Base-by-base conservation (phyloP, 2,329 filamentous ascomycete genomes). In the Fusarium succisae region DNA sequence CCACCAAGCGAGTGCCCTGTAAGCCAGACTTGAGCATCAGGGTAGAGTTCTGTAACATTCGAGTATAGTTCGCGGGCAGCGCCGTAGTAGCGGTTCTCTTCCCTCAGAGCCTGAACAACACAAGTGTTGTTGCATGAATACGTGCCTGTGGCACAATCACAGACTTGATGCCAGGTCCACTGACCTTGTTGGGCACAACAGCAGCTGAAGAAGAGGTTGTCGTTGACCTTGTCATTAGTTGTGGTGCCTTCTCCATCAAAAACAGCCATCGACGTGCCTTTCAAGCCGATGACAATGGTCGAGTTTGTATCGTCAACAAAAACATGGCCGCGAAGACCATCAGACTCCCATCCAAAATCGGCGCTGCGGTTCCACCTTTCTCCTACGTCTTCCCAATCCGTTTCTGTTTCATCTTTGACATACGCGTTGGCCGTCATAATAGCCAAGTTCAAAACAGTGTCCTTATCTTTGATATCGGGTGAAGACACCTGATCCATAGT, bases 171-270 rank as follows among this genome's bases (percentile, higher is more conserved):
- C 92, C 95, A 98, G 22, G 95, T 91, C 84, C 92, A 95, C 73
- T 95, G 94, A 1, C 95, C 95, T 77, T 97, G 95, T 83, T 98
- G 95, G 8, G 91, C 96, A 83, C 96, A 99, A 83, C 96, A 99
- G 84, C 96, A 99, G 80, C 95, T 97, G 84, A 98, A 98, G 83
- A 97, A 98, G 15, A 99, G 87, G 80, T 99, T 99, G 83, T 99
- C 96, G 81, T 98, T 99, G 79, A 95, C 87, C 85, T 99, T 99
- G 84, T 99, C 96, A 76, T 98, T 98, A 32, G 95, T 97, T 1
- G 96, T 98, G 3, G 96, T 98, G 58, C 95, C 96, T 43, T 96
- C 93, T n/a, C 96, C 96, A 81, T 98, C 96, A 80, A 98, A 98
- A 8, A 98, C 91, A 18, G 96, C 96, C 5, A 92, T 90, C 3